Evolutionary conservation across 805 yeast genomes (phyloP).

Genomic region (Metschnikowia chrysomelidarum): DNA sequence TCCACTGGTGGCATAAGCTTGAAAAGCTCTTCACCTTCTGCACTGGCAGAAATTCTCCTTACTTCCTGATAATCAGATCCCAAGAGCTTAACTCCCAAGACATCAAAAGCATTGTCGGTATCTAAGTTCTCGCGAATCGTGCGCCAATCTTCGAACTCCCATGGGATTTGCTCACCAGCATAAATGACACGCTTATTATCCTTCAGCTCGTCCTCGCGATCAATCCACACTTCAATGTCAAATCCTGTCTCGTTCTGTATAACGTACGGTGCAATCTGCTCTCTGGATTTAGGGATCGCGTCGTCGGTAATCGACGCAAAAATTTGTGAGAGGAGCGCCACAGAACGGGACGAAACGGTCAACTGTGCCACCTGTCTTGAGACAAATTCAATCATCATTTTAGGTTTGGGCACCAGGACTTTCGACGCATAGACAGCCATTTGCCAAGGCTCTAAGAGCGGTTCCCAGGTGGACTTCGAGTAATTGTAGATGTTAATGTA

Average conservation of each 20-base stretch:
- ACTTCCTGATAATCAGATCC: slow-evolving; percentile 56
- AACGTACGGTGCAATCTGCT: slow-evolving; percentile 77
- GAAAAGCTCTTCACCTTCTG: slow-evolving; percentile 81
- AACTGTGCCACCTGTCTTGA: slow-evolving; percentile 77
- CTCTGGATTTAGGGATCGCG: slow-evolving; percentile 59
- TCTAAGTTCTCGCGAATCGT: slow-evolving; percentile 75
- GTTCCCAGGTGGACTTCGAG: slow-evolving; percentile 93
- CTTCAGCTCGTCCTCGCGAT: slow-evolving; percentile 37
- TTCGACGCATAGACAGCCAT: slow-evolving; percentile 68
- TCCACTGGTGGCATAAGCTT: slow-evolving; percentile 59
- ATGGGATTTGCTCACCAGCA: slow-evolving; percentile 55
- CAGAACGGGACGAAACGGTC: slow-evolving; percentile 76
- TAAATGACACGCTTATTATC: slow-evolving; percentile 34
- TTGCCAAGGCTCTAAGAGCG: slow-evolving; percentile 85
- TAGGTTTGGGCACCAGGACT: slow-evolving; percentile 42
- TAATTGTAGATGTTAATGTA: slow-evolving; percentile 80
- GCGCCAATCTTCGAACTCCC: slow-evolving; percentile 97
- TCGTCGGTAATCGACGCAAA: slow-evolving; percentile 56
- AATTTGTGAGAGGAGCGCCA: slow-evolving; percentile 73
- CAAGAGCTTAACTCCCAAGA: slow-evolving; percentile 59
- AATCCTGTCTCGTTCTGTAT: slow-evolving; percentile 84
- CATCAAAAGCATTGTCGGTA: slow-evolving; percentile 58
- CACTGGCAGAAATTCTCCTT: slow-evolving; percentile 60
- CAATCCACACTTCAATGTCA: slow-evolving; percentile 78
- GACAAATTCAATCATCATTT: slow-evolving; percentile 62